Evolutionary conservation across 176 grass and related monocot genomes (phyloP).

Genomic region (Paspalum notatum): DNA sequence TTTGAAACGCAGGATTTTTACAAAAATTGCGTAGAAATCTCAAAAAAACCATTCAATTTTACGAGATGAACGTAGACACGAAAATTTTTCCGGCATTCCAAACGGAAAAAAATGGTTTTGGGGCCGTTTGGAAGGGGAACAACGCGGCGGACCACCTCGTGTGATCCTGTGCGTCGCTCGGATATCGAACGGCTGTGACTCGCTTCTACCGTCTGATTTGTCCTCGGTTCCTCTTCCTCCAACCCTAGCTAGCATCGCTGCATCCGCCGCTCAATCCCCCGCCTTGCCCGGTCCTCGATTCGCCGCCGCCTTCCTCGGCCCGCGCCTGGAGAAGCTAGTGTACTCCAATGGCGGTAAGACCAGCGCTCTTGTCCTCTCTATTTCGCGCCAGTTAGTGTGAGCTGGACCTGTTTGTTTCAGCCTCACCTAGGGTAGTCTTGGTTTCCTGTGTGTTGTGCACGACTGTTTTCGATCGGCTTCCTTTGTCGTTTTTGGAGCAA

Average conservation of each 20-base stretch:
- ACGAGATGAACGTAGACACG: too few relatives aligned
- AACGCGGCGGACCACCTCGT: too few relatives aligned
- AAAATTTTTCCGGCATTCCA: too few relatives aligned
- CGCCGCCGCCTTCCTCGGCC: background rate
- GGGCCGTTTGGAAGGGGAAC: too few relatives aligned
- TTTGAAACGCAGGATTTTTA: too few relatives aligned
- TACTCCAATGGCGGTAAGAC: slow-evolving; percentile 45
- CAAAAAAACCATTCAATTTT: too few relatives aligned
- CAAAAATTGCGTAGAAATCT: too few relatives aligned
- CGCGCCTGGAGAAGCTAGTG: background rate
- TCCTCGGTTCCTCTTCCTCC: background rate
- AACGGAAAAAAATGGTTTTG: too few relatives aligned
- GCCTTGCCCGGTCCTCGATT: background rate
- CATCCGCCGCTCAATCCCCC: background rate
- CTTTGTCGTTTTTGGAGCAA: background rate
- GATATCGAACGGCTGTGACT: too few relatives aligned
- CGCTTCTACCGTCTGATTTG: too few relatives aligned
- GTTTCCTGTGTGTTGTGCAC: background rate
- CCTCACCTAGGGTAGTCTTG: background rate
- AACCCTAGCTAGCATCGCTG: slow-evolving; percentile 3
- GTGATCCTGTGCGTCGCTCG: too few relatives aligned
- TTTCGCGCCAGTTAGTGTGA: background rate
- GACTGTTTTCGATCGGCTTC: background rate
- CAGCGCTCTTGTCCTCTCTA: background rate
- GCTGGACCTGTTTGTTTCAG: slow-evolving; percentile 4